A percentile compares a stretch with the other conserved stretches of the same genome.
Conservation (phyloP, 768 basidiomycete genomes). For the Boletellus ananas region DNA sequence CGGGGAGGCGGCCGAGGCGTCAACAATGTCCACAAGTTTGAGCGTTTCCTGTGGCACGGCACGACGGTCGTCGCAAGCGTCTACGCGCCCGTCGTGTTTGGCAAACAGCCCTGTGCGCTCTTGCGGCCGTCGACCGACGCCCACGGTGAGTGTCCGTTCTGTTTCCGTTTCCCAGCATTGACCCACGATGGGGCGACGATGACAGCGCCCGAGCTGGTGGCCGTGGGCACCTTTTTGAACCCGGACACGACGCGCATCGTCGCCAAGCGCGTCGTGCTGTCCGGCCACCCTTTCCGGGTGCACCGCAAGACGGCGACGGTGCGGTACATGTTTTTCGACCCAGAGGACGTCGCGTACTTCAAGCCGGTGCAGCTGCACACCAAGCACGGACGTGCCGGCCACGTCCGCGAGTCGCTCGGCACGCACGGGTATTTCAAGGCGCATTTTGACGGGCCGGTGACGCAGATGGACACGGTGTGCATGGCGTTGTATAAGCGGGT, state of each 20-base stretch:
- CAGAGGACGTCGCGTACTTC: constrained; percentile 90
- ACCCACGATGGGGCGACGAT: too few relatives aligned
- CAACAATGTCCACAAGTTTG: constrained; percentile 98
- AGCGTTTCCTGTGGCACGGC: constrained; percentile 84
- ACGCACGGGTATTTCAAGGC: constrained; percentile 99
- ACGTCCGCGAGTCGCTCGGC: constrained; percentile 88
- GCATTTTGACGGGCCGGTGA: constrained; percentile 87
- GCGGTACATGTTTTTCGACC: constrained; percentile 97
- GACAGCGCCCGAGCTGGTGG: constrained; percentile 78
- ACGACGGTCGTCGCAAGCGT: constrained; percentile 77
- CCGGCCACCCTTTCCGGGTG: constrained; percentile 95
- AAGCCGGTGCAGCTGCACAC: constrained; percentile 91
- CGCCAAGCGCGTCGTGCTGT: constrained; percentile 91
- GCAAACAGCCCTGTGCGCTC: constrained; percentile 70
- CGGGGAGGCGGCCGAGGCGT: constrained; percentile 85
- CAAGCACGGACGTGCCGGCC: constrained; percentile 85
- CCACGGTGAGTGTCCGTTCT: constrained; percentile 51
- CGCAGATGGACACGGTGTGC: constrained; percentile 96
- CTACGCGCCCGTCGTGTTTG: constrained; percentile 87
- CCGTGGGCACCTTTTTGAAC: constrained; percentile 81
- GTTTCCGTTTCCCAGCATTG: too few relatives aligned
- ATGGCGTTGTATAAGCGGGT: constrained; percentile 95
- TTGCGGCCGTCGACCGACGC: constrained; percentile 64
- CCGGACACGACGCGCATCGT: constrained; percentile 90
- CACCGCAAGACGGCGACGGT: constrained; percentile 97